Evolutionary conservation across 495 filamentous ascomycete species (phyloP), one percentile per base, ranked within the genome.

Genomic region (Neurospora sp.): DNA sequence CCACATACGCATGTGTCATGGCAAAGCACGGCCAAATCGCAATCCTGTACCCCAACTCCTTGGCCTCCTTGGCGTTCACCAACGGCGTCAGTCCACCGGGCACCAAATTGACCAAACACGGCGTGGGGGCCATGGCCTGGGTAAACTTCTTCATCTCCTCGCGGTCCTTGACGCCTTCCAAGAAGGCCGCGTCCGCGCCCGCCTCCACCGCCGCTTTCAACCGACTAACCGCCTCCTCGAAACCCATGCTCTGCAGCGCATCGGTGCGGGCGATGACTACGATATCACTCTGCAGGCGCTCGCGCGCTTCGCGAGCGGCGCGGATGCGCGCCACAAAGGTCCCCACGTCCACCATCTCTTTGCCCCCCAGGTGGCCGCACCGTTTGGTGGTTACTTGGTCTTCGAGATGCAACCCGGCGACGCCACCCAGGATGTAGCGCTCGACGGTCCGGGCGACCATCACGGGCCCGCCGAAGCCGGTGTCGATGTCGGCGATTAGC

Each of bases 401-500:
- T 81, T 93, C 91, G 71, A 93, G 86, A 73, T 93, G 90, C 73
- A 93, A 84, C 9, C 86, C 91, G 5, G 90, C 90, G 0, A 92
- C 88, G n/a, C 89, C 89, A 10, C 88, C 85, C n/a, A 84, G 84
- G 53, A 88, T 87, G 77, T 92, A 93, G 61, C 88, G 82, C 73
- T 86, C 82, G n/a, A 74, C 86, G 2, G 90, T 86, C 42, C 87
- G 84, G n/a, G 86, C 82, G 20, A 92, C 86, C 84, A 89, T 89
- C 40, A 90, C 74, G 0, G 87, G 87, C 1, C 87, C 89, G 74
- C 88, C 89, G 70, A 87, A 90, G 27, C 89, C 88, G 14, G 86
- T 88, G 78, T 93, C 90, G 74, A 89, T 89, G 75, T 92, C 90
- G n/a, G 90, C 90, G 77, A 93, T 91, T 6, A 92, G 74, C 2